Evolutionary conservation across 495 filamentous ascomycete genomes (phyloP).

Genomic region (Terfezia boudieri): DNA sequence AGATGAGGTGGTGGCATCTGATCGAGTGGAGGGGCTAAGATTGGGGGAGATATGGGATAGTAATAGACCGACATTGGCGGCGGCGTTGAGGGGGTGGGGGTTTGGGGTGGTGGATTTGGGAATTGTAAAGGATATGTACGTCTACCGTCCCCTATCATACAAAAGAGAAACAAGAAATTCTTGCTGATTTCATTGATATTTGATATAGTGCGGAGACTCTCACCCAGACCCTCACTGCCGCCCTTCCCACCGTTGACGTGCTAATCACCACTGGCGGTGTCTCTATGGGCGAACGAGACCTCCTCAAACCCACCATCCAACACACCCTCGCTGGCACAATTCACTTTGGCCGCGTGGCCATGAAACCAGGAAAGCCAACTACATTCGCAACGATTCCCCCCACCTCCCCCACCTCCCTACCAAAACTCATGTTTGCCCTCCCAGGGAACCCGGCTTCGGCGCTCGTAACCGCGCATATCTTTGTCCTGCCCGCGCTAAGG

Average conservation of each 20-base stretch:
- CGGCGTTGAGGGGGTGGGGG: slow-evolving; percentile 50
- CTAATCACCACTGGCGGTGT: slow-evolving; percentile 87
- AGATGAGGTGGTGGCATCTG: slow-evolving; percentile 72
- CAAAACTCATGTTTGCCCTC: slow-evolving; percentile 61
- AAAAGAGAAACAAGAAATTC: not conserved
- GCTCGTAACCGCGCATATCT: slow-evolving; percentile 78
- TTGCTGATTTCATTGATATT: no score
- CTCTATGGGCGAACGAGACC: slow-evolving; percentile 93
- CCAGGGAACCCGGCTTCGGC: slow-evolving; percentile 90
- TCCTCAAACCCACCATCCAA: slow-evolving; percentile 94
- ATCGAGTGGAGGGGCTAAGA: slow-evolving; percentile 31
- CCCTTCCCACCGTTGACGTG: slow-evolving; percentile 52
- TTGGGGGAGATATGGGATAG: slow-evolving; percentile 81
- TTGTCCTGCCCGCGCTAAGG: slow-evolving; percentile 74
- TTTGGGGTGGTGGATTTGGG: slow-evolving; percentile 69
- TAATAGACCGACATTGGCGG: slow-evolving; percentile 67
- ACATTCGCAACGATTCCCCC: slow-evolving; percentile 74
- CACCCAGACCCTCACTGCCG: slow-evolving; percentile 50
- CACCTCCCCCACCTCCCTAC: slow-evolving; percentile 29
- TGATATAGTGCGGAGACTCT: slow-evolving; percentile 33
- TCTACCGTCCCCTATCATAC: not conserved
- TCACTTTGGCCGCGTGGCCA: slow-evolving; percentile 85
- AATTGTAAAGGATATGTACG: slow-evolving; percentile 51
- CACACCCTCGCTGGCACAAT: slow-evolving; percentile 74
- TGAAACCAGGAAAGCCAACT: slow-evolving; percentile 96